phyloP scores from a whole-genome alignment of 345 rosid genomes.

The Mercurialis annua region DNA sequence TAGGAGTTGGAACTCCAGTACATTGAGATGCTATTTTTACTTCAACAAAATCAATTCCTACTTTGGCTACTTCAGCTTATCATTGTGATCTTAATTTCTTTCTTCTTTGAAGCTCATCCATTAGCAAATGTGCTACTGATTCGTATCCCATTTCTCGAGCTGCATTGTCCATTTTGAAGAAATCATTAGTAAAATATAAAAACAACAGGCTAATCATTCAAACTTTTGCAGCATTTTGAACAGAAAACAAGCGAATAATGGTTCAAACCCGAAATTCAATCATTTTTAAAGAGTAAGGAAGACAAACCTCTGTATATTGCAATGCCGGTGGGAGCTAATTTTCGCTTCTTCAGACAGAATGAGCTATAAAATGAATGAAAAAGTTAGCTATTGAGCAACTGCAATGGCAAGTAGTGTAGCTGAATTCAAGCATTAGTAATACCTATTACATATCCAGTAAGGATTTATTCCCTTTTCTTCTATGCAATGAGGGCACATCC shows the following conservation, averaged over 20 bases:
- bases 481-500: constrained; percentile 50
- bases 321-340: constrained; percentile 34
- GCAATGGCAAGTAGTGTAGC: background rate
- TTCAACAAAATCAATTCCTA: too few relatives aligned
- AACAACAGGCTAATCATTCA: too few relatives aligned
- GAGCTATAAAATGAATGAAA: constrained; percentile 19
- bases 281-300: too few relatives aligned
- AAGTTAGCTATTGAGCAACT: background rate
- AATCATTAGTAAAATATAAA: too few relatives aligned
- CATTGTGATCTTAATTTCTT: background rate
- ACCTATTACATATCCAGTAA: constrained; percentile 46
- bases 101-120: constrained; percentile 34
- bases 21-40: too few relatives aligned
- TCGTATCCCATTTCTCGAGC: constrained; percentile 40
- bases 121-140: constrained; percentile 43
- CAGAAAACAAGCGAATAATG: too few relatives aligned
- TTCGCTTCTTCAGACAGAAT: constrained; percentile 34
- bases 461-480: constrained; percentile 40
- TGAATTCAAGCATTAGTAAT: background rate
- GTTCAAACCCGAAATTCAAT: too few relatives aligned
- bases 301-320: constrained; percentile 15
- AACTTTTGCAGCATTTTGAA: background rate
- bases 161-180: background rate
- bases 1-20: too few relatives aligned
- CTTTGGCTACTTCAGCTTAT: too few relatives aligned